A percentile compares a stretch with the other conserved stretches of the same genome.
Conservation (phyloP, 768 basidiomycete genomes). For the Lactifluus volemus region DNA sequence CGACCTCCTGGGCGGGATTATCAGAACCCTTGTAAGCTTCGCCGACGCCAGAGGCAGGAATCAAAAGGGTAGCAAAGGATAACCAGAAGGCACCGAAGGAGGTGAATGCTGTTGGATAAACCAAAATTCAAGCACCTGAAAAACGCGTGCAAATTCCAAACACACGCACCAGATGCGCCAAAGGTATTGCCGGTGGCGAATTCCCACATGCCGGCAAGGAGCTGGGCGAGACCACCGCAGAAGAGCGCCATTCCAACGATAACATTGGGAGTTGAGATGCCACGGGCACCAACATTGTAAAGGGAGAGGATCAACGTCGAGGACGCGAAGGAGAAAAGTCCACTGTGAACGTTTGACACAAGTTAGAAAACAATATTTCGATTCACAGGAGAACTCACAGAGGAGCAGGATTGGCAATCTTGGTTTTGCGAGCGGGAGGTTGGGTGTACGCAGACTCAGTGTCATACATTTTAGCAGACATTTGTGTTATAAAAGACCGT, state of each 20-base stretch:
- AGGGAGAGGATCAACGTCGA: constrained; percentile 75
- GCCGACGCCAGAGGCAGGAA: constrained; percentile 57
- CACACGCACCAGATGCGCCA: constrained; percentile 56
- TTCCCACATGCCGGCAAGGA: constrained; percentile 84
- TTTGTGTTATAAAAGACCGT: neutral
- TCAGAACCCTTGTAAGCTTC: constrained; percentile 36
- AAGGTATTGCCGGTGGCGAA: constrained; percentile 52
- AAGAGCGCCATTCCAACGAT: constrained; percentile 83
- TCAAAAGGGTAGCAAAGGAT: constrained; percentile 65
- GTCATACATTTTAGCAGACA: constrained; percentile 9
- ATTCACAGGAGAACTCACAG: constrained; percentile 31
- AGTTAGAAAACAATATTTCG: neutral
- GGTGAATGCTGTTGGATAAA: constrained; percentile 50
- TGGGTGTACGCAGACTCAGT: neutral
- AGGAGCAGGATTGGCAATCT: constrained; percentile 27
- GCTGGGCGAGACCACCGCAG: constrained; percentile 76
- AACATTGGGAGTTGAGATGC: constrained; percentile 50
- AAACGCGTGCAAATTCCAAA: neutral
- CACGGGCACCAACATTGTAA: constrained; percentile 55
- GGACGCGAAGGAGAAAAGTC: constrained; percentile 76
- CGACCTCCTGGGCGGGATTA: constrained; percentile 31
- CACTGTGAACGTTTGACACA: constrained; percentile 54
- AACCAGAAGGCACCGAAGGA: constrained; percentile 88
- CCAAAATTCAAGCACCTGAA: too few relatives aligned
- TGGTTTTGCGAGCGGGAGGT: neutral